Base-by-base conservation (phyloP, 208 protist genomes). In the Borovskyia barvae region DNA sequence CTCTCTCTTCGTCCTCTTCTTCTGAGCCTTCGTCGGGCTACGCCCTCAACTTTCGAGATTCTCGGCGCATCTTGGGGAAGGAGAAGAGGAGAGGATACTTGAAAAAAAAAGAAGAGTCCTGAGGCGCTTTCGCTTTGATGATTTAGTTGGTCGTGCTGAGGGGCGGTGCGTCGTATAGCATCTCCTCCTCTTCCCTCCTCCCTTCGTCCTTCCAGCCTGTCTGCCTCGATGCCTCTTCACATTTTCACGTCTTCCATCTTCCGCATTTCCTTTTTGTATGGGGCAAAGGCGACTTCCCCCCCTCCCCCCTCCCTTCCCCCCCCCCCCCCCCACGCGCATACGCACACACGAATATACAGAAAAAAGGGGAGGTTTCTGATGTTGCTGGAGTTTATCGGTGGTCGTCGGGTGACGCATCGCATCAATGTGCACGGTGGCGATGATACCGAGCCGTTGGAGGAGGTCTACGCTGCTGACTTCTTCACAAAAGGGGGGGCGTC, bases 381-480 rank as follows among this genome's bases (percentile, higher is more conserved):
- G 73, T 46, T 85, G 28, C 40, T 52, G 30, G 74, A 85, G 42
- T 81, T 76, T 54, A 59, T 45, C 12, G 49, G 43, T 0, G 51
- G 46, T 2, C 45, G 36, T 8, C 55, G 66, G 36, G 56, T 69
- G 26, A 47, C 62, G 19, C 77, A 74, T 55, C 50, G 61, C 28
- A 61, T 85, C 17, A 62, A 77, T 53, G 36, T 61, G 2, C 65
- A 66, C 24, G 33, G 50, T 25, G 55, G 25, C 40, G 71, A 68
- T 28, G 28, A 2, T 12, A 43, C 81, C 0, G 66, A 66, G 20
- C 29, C 33, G 3, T 49, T 50, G 2, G 22, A 40, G 9, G 68
- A 75, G 15, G 33, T 68, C 0, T 56, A 72, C 29, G 61, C 68
- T 14, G 25, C 15, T 28, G 68, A 75, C 30, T 68, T 51, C 68